Base-by-base conservation (phyloP, 1,284 basidiomycete species). In the Gomphus bonarii region DNA sequence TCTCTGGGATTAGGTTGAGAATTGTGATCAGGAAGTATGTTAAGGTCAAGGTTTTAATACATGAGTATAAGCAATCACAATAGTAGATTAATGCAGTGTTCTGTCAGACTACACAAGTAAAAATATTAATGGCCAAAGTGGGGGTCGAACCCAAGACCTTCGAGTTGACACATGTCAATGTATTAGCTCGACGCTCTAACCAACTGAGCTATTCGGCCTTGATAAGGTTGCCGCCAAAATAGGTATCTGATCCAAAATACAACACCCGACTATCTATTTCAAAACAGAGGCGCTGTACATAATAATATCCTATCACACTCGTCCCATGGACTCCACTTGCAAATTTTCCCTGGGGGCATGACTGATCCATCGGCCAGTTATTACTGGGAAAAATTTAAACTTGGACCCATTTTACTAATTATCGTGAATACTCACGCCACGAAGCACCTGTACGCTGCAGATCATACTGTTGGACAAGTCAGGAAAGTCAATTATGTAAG, bases 181-280 rank as follows among this genome's bases (percentile, higher is more conserved):
- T 61, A 61, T 61, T 61, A 61, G 60, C 58, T 57, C 60, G 54
- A 61, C 60, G 60, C 60, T 60, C 60, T 61, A 61, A 61, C 60
- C 60, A 61, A 59, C 58, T 61, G 60, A 60, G 60, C 60, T 59
- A 61, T 56, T 58, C 59, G 60, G 60, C 60, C 60, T 11, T 55
- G 52, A 16, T 38, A 20, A 35, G 1, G 18, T 20, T 20, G 5
- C 11, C 33, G 9, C 48, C 31, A 33, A 28, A 42, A 6, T 12
- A 12, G 3, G n/a, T 38, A 38, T 38, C 4, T 33, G 31, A 33
- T 33, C 31, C 31, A 33, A 33, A 10, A 10, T 33, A 33, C 31
- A 10, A 33, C 31, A 33, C 31, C 5, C 31, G 31, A 10, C 10
- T 4, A n/a, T n/a, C n/a, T n/a, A n/a, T n/a, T n/a, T n/a, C n/a